phyloP scores from a whole-genome alignment of 495 filamentous ascomycete genomes.

The Cercophora newfieldiana region DNA sequence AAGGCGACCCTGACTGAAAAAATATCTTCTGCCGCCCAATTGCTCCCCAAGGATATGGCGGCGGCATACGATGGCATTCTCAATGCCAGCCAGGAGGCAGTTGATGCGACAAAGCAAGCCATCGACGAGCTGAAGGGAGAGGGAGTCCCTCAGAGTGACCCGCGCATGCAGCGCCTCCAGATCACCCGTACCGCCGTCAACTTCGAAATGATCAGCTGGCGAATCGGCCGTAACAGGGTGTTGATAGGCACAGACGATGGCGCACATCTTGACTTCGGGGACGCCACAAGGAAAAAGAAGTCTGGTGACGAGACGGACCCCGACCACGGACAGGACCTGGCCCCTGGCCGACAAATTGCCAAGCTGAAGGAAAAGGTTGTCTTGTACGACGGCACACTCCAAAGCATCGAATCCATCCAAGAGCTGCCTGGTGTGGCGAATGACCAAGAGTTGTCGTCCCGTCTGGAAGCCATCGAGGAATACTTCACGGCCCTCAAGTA shows the following conservation, averaged over 20 bases:
- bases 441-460: constrained; percentile 71
- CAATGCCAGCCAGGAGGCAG: constrained; percentile 87
- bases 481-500: constrained; percentile 92
- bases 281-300: constrained; percentile 44
- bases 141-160: constrained; percentile 79
- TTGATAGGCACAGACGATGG: constrained; percentile 80
- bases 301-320: constrained; percentile 40
- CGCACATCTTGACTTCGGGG: constrained; percentile 55
- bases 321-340: constrained; percentile 56
- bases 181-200: constrained; percentile 91
- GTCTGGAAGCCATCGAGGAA: constrained; percentile 71
- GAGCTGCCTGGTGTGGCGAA: constrained; percentile 89
- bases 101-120: constrained; percentile 86
- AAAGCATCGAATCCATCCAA: constrained; percentile 86
- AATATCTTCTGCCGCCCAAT: constrained; percentile 57
- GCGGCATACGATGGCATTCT: constrained; percentile 91
- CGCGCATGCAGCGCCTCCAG: constrained; percentile 87
- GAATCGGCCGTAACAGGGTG: constrained; percentile 88
- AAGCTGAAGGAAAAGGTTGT: constrained; percentile 84
- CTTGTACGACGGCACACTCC: constrained; percentile 86
- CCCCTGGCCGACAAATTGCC: constrained; percentile 65
- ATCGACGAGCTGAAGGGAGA: constrained; percentile 87
- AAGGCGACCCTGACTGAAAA: constrained; percentile 58
- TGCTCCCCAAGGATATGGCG: constrained; percentile 60
- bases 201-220: constrained; percentile 90